Evolutionary conservation across 768 basidiomycete genomes (phyloP), one percentile per base, ranked within the genome.

Genomic region (Calocybe indica): DNA sequence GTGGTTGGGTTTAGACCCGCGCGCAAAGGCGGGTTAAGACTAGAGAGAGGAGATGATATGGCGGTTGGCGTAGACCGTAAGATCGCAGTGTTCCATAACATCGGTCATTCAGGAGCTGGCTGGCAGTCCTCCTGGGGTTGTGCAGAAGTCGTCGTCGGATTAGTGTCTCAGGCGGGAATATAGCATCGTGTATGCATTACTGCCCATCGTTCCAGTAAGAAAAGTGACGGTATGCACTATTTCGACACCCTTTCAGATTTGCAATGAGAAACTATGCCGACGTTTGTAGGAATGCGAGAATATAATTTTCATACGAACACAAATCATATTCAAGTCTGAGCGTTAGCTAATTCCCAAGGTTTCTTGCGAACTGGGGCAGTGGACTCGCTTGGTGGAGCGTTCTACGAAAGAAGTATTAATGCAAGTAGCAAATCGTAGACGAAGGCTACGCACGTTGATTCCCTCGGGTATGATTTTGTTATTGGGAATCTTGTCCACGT

Each of bases 401-500:
- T 69, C 85, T 88, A 49, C 13, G 48, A 36, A 48, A 13, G 15
- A 6, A 39, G 22, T 29, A 43, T 37, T 44, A 48, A 40, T 9
- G 29, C 33, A 36, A 45, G 37, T 33, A 44, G 14, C 14, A 47
- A 47, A 52, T 36, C 29, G 34, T 36, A 45, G 50, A 45, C 42
- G n/a, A 14, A 32, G 33, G 1, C 22, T 22, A 60, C 78, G 52
- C 57, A 87, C 88, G 65, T 83, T 86, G 33, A 90, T 55, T 2
- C 60, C 66, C n/a, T 83, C 72, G 0, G 83, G 80, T 39, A 91
- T 87, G 46, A 73, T 50, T 54, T 82, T 86, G 60, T 89, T 91
- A 56, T 90, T 85, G 1, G 88, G 88, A 34, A 91, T 88, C 58
- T 81, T 66, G 53, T 87, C 84, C 3, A 79, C 76, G 52, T 74